Evolutionary conservation across 2,329 filamentous ascomycete genomes (phyloP), one percentile per base, ranked within the genome.

Genomic region (Escovopsis sp.): DNA sequence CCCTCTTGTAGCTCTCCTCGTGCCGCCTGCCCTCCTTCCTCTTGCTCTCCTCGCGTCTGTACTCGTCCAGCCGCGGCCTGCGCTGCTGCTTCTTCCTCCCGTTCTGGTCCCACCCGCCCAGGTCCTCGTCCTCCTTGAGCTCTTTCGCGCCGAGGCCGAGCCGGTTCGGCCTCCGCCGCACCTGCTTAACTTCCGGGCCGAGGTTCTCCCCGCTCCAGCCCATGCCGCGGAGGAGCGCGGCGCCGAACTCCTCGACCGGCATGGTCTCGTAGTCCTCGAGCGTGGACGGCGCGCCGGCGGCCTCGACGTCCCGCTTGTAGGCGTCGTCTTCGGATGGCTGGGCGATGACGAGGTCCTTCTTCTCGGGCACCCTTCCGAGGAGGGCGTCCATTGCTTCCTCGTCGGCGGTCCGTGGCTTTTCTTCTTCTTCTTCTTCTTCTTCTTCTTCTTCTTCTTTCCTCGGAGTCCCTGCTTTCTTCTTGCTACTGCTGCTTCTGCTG

Each of bases 181-280:
- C 79, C 31, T 78, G 68, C 49, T 82, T 82, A 6, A 64, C 58
- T 37, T 62, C 68, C 3, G 66, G 59, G 2, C 68, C 71, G 37
- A 67, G 63, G 46, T 70, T 66, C 42, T 77, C 73, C 59, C 63
- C 81, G 67, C 95, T 87, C 88, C 89, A 95, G 8, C 91, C 91
- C 84, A 96, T 95, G 9, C 88, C 87, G 29, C 88, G 78, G 31
- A 98, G 70, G 48, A 96, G 70, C 0, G 88, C 87, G 14, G 87
- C 83, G 7, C 91, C 91, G 50, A 96, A 98, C 52, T 95, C 87
- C 51, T 95, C 89, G 13, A 96, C 86, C 0, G 91, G 89, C 47
- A 94, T 81, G 11, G 81, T 79, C 44, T 83, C 81, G 62, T 96
- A 96, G 53, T 91, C 85, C 30, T 84, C 83, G 14, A 94, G 65